Evolutionary conservation across 192 early-diverging fungal genomes (phyloP).

Genomic region (Linnemannia zychae): DNA sequence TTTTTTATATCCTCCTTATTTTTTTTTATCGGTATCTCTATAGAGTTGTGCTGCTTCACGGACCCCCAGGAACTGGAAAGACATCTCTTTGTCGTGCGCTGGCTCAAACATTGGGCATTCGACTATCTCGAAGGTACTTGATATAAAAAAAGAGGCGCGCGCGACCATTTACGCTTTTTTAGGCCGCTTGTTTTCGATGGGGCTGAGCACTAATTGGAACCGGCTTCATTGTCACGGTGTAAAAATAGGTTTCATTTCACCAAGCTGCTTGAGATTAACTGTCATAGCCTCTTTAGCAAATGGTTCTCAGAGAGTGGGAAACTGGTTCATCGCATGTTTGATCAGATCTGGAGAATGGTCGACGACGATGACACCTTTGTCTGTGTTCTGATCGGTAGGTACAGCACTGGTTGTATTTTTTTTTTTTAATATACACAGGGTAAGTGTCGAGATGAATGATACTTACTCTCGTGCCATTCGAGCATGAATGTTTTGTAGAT

Average conservation of each 20-base stretch:
- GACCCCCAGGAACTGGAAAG: constrained; percentile 79
- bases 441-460: no score
- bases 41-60: constrained; percentile 73
- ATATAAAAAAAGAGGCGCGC: not conserved
- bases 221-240: not conserved
- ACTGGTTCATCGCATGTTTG: constrained; percentile 74
- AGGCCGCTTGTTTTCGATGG: not conserved
- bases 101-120: constrained; percentile 74
- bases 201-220: not conserved
- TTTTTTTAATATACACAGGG: no score
- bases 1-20: not conserved
- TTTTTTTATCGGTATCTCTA: not conserved
- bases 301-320: constrained; percentile 84
- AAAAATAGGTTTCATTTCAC: constrained; percentile 58
- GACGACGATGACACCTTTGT: constrained; percentile 73
- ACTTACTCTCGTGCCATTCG: no score
- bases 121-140: constrained; percentile 22
- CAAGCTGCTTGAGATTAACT: constrained; percentile 80
- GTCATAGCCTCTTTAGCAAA: constrained; percentile 81
- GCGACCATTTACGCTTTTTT: not conserved
- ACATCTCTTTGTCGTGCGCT: constrained; percentile 75
- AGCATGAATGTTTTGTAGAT: constrained; percentile 56
- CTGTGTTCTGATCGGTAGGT: constrained; percentile 71
- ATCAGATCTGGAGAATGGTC: constrained; percentile 65
- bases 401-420: no score